A percentile compares a stretch with the other conserved stretches of the same genome.
Conservation (phyloP, 2,329 filamentous ascomycete species). For the Clathrospora elynae region DNA sequence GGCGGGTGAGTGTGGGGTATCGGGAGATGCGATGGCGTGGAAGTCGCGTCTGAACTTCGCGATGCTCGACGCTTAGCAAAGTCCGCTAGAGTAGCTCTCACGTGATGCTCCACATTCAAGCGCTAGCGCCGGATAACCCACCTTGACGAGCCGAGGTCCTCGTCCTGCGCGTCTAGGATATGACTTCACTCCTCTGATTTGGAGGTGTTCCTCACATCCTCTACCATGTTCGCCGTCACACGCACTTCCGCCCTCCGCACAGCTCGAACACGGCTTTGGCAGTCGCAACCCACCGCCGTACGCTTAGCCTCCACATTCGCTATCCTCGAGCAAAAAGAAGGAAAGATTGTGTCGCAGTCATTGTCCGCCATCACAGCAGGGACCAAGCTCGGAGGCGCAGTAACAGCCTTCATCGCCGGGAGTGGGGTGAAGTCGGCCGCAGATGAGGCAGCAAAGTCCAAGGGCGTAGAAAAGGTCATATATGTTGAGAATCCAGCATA, state of each 20-base stretch:
- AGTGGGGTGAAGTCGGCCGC: conserved; percentile 75
- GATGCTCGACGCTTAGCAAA: conserved; percentile 31
- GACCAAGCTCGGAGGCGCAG: conserved; percentile 79
- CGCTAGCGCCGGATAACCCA: conserved; percentile 26
- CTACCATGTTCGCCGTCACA: conserved; percentile 45
- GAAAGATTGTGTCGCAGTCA: conserved; percentile 81
- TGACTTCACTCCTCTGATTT: not conserved
- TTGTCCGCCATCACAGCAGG: conserved; percentile 86
- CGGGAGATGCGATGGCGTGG: conserved; percentile 31
- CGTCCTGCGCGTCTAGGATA: conserved; percentile 15
- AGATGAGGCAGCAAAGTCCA: conserved; percentile 83
- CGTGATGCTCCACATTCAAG: conserved; percentile 22
- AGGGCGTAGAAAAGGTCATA: conserved; percentile 90
- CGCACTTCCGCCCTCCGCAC: conserved; percentile 45
- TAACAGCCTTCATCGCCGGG: conserved; percentile 89
- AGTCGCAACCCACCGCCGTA: conserved; percentile 37
- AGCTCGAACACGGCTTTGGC: conserved; percentile 53
- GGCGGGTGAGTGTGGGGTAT: conserved; percentile 35
- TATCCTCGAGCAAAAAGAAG: conserved; percentile 89
- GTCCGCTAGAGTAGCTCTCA: conserved; percentile 25
- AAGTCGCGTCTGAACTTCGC: conserved; percentile 43
- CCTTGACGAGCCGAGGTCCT: conserved; percentile 40
- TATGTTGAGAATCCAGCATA: conserved; percentile 87
- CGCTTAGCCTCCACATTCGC: conserved; percentile 86
- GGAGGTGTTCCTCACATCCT: conserved; percentile 6